Conservation (phyloP, 139 green algal species). For the Haematococcus sp. region DNA sequence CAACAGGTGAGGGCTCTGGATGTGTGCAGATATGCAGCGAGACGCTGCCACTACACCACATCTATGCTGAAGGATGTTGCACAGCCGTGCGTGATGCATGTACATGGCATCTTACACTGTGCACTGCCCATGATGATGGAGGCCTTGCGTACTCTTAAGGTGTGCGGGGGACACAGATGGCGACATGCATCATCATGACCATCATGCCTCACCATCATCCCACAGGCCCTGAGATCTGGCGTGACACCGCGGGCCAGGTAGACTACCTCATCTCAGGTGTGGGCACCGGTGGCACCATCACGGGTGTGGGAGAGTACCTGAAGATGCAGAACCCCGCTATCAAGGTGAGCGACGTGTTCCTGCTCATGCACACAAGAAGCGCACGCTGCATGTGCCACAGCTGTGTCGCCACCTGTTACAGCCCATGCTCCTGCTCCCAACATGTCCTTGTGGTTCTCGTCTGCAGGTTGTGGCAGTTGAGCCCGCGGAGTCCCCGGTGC, state of each 20-base stretch:
- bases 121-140: no score
- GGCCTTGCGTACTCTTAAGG: no score
- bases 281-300: constrained; percentile 97
- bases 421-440: not conserved
- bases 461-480: constrained; percentile 92
- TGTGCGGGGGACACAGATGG: not conserved
- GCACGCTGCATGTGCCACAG: not conserved
- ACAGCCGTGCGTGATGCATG: not conserved
- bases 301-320: constrained; percentile 87
- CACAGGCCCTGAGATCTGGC: constrained; percentile 87
- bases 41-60: not conserved
- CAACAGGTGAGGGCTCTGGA: constrained; percentile 8
- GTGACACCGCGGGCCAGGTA: constrained; percentile 75
- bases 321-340: constrained; percentile 86
- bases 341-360: constrained; percentile 34
- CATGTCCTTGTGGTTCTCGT: not conserved
- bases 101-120: no score
- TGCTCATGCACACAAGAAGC: not conserved
- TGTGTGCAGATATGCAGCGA: not conserved
- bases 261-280: constrained; percentile 68
- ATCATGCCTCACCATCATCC: constrained; percentile 36
- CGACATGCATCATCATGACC: not conserved
- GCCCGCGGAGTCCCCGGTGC: constrained; percentile 87
- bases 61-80: not conserved
- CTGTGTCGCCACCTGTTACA: not conserved